Evolutionary conservation across 139 green algal genomes (phyloP), one percentile per base, ranked within the genome.

Genomic region (Closterium sp.): DNA sequence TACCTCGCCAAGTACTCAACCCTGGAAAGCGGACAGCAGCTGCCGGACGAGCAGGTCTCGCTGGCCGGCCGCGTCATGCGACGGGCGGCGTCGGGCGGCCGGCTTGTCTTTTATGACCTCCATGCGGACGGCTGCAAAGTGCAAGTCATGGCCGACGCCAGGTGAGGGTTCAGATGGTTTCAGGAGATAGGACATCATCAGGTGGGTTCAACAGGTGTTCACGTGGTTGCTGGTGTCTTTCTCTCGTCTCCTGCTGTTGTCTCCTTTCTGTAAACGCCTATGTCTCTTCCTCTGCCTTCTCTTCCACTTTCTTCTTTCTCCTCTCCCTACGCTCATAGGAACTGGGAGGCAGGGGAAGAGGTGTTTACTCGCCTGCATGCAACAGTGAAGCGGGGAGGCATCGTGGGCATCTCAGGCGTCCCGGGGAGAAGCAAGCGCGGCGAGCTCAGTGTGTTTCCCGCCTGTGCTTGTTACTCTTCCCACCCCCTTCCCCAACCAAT

Each of bases 21-120:
- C 55, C 84, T 98, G 85, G 95, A 96, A 84, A 85, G 95, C 10
- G 97, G 96, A 5, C 33, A 92, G 64, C 96, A 98, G 89, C 84
- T 96, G 33, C 88, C 95, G 66, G 90, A 91, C 25, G 93, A 85
- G 64, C 25, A 34, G 19, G 87, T 95, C 32, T 94, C 28, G 8
- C 23, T 90, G 2, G 87, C 92, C 93, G 98, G 97, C 12, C 95
- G 98, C 43, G 94, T 99, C 25, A 96, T 96, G 93, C 96, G 92
- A 92, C 98, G 98, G 95, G 96, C 96, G 19, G 94, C 97, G 21
- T 97, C 95, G 8, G 97, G 98, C 31, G 93, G 95, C 91, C 99
- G 99, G 96, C 96, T 99, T 43, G 90, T 98, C 35, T 99, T 99
- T 95, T 99, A 99, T 90, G 98, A 99, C 94, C 93, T 99, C 34